Evolutionary conservation across 2,329 filamentous ascomycete genomes (phyloP), one percentile per base, ranked within the genome.

Genomic region (Xylariaceae sp.): DNA sequence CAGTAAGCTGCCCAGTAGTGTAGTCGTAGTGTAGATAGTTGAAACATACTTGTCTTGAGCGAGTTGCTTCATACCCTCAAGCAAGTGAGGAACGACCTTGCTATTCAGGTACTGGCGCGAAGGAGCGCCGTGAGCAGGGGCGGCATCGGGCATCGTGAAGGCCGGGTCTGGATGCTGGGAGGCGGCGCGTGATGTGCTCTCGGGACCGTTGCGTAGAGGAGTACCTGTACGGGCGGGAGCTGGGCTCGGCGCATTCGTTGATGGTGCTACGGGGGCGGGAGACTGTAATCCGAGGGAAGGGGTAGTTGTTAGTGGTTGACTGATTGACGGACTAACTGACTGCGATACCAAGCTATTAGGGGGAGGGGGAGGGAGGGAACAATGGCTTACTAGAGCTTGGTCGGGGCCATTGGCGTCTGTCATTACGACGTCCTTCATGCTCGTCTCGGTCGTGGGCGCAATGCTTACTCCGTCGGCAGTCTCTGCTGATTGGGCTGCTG

Each of bases 41-140:
- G 23, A 33, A 35, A 75, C 83, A 60, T 67, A 88, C 85, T 85
- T 79, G 34, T 88, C 82, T 55, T 79, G 82, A 4, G 83, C 83
- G 49, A 90, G 63, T 44, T 76, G 66, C 68, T 88, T 89, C 83
- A 90, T 86, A 20, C 85, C 86, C 57, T 89, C 85, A 32, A 89
- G 67, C 47, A 90, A 59, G 21, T 78, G 75, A 1, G 79, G 79
- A 0, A 84, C 86, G 33, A 90, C 77, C 56, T 82, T 86, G 39
- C 76, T 74, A 59, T 89, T 89, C 55, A 90, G 66, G 62, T 88
- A 90, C 57, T 80, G 76, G 36, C 86, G 77, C 5, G 81, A 80
- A 1, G 83, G 80, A 19, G 85, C 85, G 37, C 85, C 85, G 58
- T 88, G 82, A 1, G 75, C 66, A 2, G 78, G 73, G 12, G 81